Base-by-base conservation (phyloP, 2,329 filamentous ascomycete species). In the Diaporthe vexans region DNA sequence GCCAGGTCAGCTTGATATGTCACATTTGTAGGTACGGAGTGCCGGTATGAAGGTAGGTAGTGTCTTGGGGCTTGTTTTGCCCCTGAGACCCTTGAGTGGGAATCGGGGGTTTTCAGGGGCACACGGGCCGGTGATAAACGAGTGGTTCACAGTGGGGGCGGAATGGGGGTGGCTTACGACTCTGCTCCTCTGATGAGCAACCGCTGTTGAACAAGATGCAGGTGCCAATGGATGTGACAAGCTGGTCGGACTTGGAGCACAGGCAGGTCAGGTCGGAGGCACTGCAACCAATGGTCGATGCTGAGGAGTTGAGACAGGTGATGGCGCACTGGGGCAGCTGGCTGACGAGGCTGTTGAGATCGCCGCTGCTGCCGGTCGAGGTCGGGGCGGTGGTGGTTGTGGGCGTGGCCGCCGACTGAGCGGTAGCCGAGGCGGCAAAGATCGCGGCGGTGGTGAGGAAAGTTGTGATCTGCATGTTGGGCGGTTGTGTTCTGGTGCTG, bases 281-380 rank as follows among this genome's bases (percentile, higher is more conserved):
- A 1, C 21, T 68, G 72, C 80, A 81, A 75, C 71, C 68, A 57
- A 80, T 71, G 19, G 59, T 6, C 11, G 33, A 37, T 7, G 79
- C 77, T 1, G 78, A 76, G 0, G 46, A 15, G 21, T 74, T 26
- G 67, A 80, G 76, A 71, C 80, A 81, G 40, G 68, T 56, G 21
- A 80, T 46, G 33, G 78, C 79, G 74, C 80, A 81, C 15, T 70
- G 17, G 4, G 80, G 80, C 37, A 81, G 68, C 57, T 77, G 69
- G 72, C 77, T 75, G 58, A 81, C 57, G 19, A 81, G 73, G 54
- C 48, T 58, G 17, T 75, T 46, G 35, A 81, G 76, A 51, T 72
- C 56, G 21, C 40, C 40, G 40, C 76, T 52, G 21, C 76, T 43
- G 17, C 72, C 48, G n/a, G 71, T 70, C 11, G 72, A 29, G 24